Percentiles rank a stretch among this genome's conserved stretches.
phyloP scores from a whole-genome alignment of 2,329 filamentous ascomycete genomes.

The Raffaelea ambrosiae region DNA sequence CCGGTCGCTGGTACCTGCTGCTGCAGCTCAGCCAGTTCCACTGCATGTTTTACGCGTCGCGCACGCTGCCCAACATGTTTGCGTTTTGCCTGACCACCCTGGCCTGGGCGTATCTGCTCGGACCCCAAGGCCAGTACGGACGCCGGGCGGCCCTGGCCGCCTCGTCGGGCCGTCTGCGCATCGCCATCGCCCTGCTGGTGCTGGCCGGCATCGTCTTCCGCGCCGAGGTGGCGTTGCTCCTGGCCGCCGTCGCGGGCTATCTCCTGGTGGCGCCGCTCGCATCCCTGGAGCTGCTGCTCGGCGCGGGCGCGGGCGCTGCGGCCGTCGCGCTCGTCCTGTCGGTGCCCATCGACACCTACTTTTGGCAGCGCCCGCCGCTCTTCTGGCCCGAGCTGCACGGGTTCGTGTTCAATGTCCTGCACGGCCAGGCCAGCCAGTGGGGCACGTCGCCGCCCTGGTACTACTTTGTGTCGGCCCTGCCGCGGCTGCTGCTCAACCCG shows the following conservation, averaged over 20 bases:
- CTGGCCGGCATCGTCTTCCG: constrained; percentile 79
- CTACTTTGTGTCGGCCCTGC: constrained; percentile 76
- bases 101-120: constrained; percentile 38
- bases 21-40: constrained; percentile 85
- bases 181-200: constrained; percentile 68
- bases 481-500: constrained; percentile 78
- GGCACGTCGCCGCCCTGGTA: constrained; percentile 78
- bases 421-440: constrained; percentile 79
- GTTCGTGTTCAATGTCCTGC: constrained; percentile 86
- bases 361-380: constrained; percentile 62
- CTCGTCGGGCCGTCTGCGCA: constrained; percentile 39
- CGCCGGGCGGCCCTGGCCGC: not conserved
- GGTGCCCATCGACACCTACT: constrained; percentile 77
- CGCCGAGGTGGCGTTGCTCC: constrained; percentile 76
- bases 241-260: constrained; percentile 58
- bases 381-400: constrained; percentile 86
- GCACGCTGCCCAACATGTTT: constrained; percentile 94
- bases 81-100: constrained; percentile 62
- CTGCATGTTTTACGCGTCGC: constrained; percentile 81
- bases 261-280: constrained; percentile 43
- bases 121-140: not conserved
- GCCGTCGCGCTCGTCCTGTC: constrained; percentile 60
- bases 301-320: constrained; percentile 57
- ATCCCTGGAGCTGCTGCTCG: constrained; percentile 49
- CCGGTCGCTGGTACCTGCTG: constrained; percentile 70